Evolutionary conservation across 148 eudicot species (phyloP), one percentile per base, ranked within the genome.

Genomic region (Limonium bicolor): DNA sequence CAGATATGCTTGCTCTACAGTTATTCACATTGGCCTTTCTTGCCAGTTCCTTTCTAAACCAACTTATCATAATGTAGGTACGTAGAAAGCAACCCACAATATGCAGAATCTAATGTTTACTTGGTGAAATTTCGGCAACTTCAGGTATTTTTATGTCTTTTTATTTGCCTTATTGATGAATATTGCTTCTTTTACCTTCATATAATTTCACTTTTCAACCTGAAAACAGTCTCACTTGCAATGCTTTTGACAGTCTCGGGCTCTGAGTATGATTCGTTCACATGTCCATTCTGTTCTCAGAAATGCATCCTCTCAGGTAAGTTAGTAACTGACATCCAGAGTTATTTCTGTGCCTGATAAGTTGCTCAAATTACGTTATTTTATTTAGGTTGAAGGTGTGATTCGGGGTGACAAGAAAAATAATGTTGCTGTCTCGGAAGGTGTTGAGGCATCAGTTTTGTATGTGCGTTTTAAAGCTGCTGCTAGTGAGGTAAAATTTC

Each of bases 401-500:
- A 78, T 90, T 32, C 54, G 67, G 36, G 66, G 58, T 62, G 76
- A 77, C 57, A 70, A 70, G 60, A 84, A 76, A 28, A 63, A 65
- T 65, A 85, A 74, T 47, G 45, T 61, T 30, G 63, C 82, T 60
- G 67, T 90, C 57, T 84, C 99, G 48, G 99, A 90, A 68, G 86
- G 77, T 56, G 88, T 85, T 13, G 99, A 84, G 68, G 83, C 99
- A 50, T 90, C 99, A 52, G 63, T 78, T 40, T 77, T 90, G 21
- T 90, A 90, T 71, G 99, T 90, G 25, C 87, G 95, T 38, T 90
- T 84, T 61, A 84, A 81, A 69, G 95, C 95, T 39, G 99, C 99
- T 60, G 88, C 99, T 46, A 85, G 83, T 69, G 99, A 90, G 95
- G 99, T 85, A 69, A 51, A 48, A n/a, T n/a, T n/a, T n/a, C n/a